Base-by-base conservation (phyloP, 2,329 filamentous ascomycete genomes). In the Aureobasidium vineae region DNA sequence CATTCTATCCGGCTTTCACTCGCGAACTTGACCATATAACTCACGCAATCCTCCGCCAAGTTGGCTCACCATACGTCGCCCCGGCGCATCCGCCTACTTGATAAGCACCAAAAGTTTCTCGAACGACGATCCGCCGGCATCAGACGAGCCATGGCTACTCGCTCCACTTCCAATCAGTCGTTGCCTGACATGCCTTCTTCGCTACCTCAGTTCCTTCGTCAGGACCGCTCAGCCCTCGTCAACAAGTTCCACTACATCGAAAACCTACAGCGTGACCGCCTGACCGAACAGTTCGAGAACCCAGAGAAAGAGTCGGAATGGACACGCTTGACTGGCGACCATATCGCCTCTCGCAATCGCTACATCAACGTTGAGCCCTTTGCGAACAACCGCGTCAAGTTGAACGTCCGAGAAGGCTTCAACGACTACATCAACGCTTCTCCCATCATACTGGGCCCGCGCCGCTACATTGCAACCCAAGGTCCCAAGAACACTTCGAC, bases 351-450 rank as follows among this genome's bases (percentile, higher is more conserved):
- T 41, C 85, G 94, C 71, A 96, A 98, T 77, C 88, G 95, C 65
- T 99, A 98, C 78, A 77, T 83, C 64, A 97, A 98, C 74, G 91
- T 99, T 69, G 89, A 93, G 75, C 92, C 93, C 0, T 99, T 91
- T 87, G 88, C 90, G 69, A 88, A 90, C 75, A 96, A 96, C 74
- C 88, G 95, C 43, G 84, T 99, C 66, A 89, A 86, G 75, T 85
- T 99, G 21, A 84, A 85, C 45, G 94, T 97, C 1, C 88, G 91
- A 1, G 84, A 89, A 19, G 89, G 84, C 73, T 75, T 79, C 70
- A 76, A 78, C 75, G 75, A 86, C 70, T 83, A 85, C 73, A 83
- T 83, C 76, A 83, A 83, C 69, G 81, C 81, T 28, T 80, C 77
- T 31, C 81, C 81, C 1, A 81, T 83, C 31, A 69, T 74, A 66